phyloP scores from a whole-genome alignment of 2,329 filamentous ascomycete genomes.

The Pseudocercospora vitis region DNA sequence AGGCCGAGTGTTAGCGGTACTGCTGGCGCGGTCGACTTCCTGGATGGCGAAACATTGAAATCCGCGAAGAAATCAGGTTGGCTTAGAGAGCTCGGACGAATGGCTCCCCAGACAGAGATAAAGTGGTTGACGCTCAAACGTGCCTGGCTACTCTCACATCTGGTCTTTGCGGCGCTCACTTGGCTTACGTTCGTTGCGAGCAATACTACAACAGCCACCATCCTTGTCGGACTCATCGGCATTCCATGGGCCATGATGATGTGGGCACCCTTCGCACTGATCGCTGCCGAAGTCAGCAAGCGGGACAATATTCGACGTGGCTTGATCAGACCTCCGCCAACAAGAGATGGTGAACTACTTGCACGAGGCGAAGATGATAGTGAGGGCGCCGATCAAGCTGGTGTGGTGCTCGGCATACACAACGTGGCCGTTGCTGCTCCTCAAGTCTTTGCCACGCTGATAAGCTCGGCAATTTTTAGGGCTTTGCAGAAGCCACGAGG shows the following conservation, averaged over 20 bases:
- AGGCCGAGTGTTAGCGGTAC: slow-evolving; percentile 1
- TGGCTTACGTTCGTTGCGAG: slow-evolving; percentile 78
- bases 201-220: slow-evolving; percentile 69
- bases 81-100: slow-evolving; percentile 5
- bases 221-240: slow-evolving; percentile 77
- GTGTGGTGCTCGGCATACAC: slow-evolving; percentile 90
- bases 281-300: slow-evolving; percentile 85
- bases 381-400: slow-evolving; percentile 69
- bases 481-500: slow-evolving; percentile 84
- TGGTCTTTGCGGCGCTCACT: slow-evolving; percentile 82
- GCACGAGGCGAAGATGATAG: slow-evolving; percentile 54
- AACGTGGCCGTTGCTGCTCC: slow-evolving; percentile 92
- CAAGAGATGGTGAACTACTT: slow-evolving; percentile 39
- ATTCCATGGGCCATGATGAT: slow-evolving; percentile 84
- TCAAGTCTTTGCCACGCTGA: slow-evolving; percentile 84
- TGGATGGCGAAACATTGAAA: neutral
- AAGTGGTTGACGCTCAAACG: slow-evolving; percentile 82
- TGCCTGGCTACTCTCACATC: slow-evolving; percentile 79
- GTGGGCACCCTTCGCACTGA: slow-evolving; percentile 94
- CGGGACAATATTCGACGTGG: slow-evolving; percentile 68
- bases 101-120: slow-evolving; percentile 59
- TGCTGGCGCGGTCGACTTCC: slow-evolving; percentile 13
- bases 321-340: slow-evolving; percentile 43
- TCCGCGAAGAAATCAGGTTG: slow-evolving; percentile 4
- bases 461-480: slow-evolving; percentile 81